Conservation (phyloP, 106 monocot species). For the Dendrobium chrysotoxum region DNA sequence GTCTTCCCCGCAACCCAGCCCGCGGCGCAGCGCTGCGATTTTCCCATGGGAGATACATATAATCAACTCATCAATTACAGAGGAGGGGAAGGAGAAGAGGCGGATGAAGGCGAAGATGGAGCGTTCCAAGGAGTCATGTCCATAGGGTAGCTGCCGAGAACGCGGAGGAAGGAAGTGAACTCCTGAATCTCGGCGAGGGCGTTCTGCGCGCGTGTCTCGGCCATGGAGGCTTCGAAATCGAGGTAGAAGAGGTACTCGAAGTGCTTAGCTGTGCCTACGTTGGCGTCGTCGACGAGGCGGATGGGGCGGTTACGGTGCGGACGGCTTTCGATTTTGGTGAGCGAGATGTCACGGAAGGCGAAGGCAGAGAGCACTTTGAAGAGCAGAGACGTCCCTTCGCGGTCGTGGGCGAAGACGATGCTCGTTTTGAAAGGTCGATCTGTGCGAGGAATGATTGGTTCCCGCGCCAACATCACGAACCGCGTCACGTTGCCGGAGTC, state of each 20-base stretch:
- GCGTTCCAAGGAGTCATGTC: slow-evolving; percentile 11
- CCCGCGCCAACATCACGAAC: slow-evolving; percentile 42
- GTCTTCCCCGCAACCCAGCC: neutral
- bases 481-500: slow-evolving; percentile 34
- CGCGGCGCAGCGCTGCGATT: neutral
- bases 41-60: neutral
- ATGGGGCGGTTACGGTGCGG: slow-evolving; percentile 43
- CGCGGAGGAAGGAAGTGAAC: slow-evolving; percentile 30
- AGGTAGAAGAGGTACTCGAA: slow-evolving; percentile 41
- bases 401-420: slow-evolving; percentile 38
- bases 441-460: slow-evolving; percentile 34
- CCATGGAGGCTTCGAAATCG: slow-evolving; percentile 38
- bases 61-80: neutral
- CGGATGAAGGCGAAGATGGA: neutral
- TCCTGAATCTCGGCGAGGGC: slow-evolving; percentile 38
- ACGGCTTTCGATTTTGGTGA: slow-evolving; percentile 47
- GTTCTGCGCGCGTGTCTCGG: slow-evolving; percentile 33
- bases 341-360: slow-evolving; percentile 41
- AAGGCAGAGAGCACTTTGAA: slow-evolving; percentile 47
- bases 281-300: slow-evolving; percentile 39
- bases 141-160: slow-evolving; percentile 38
- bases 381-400: slow-evolving; percentile 27
- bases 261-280: slow-evolving; percentile 31
- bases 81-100: neutral
- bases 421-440: slow-evolving; percentile 44